These are phyloP conservation scores for Lachnellula occidentalis DNA, from an alignment of 2,329 filamentous ascomycete species.

Conservation along the genomic window DNA sequence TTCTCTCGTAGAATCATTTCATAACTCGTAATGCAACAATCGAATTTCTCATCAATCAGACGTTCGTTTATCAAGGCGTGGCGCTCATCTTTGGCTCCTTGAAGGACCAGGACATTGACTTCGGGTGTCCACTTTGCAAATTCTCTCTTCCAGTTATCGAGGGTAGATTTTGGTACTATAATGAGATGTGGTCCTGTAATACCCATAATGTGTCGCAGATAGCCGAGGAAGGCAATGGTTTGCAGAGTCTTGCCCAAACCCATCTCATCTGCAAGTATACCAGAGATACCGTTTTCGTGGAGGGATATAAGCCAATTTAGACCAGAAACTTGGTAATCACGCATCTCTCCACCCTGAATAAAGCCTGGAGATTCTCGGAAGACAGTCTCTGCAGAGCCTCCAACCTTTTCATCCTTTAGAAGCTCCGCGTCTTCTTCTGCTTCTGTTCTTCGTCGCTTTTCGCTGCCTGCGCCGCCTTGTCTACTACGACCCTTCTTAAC, in stretches of 20 bases:
- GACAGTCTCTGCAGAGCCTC: constrained; percentile 77
- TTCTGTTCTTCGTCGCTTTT: constrained; percentile 81
- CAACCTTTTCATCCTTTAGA: constrained; percentile 80
- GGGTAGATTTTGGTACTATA: constrained; percentile 89
- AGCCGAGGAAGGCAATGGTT: constrained; percentile 94
- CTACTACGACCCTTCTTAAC: constrained; percentile 70
- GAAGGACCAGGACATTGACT: constrained; percentile 86
- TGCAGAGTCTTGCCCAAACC: constrained; percentile 96
- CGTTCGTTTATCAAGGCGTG: constrained; percentile 82
- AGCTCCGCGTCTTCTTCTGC: constrained; percentile 95
- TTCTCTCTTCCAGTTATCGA: constrained; percentile 98
- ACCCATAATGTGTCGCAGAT: constrained; percentile 82
- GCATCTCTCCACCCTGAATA: constrained; percentile 78
- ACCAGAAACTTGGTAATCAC: constrained; percentile 93
- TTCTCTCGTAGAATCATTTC: constrained; percentile 98
- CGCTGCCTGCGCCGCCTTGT: constrained; percentile 76
- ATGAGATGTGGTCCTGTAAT: constrained; percentile 90
- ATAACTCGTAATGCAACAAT: constrained; percentile 97
- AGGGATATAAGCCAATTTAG: constrained; percentile 97
- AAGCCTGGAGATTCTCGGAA: constrained; percentile 94
- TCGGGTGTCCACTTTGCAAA: constrained; percentile 93
- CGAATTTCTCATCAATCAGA: constrained; percentile 90
- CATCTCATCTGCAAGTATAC: constrained; percentile 98
- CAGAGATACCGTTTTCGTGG: constrained; percentile 97
- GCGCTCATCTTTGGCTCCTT: constrained; percentile 92